Base-by-base conservation (phyloP, 371 early-diverging fungal species). In the Thermomucor indicae-seudaticae region DNA sequence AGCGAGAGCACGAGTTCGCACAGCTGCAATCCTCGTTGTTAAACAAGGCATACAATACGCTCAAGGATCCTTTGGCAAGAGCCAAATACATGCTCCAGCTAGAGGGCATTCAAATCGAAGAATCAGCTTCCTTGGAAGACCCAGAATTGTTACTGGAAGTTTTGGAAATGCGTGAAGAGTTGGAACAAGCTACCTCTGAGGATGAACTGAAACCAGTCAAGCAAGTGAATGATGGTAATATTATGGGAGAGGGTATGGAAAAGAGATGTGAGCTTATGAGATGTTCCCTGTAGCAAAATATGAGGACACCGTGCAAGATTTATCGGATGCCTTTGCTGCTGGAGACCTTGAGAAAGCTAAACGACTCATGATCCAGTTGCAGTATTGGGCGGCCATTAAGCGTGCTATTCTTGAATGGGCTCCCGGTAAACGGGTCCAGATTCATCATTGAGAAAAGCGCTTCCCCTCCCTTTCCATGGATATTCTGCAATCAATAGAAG, bases 41-140 rank as follows among this genome's bases (percentile, higher is more conserved):
- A 42, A 94, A 94, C 78, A 91, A 92, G 60, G 95, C 91, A 3
- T 92, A 91, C 53, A 69, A 88, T 19, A 84, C 88, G 10, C 65
- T 94, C 19, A 71, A 79, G 40, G 87, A 90, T 34, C 95, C 93
- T 10, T 73, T 94, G 12, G 59, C 75, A 4, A 75, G 95, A 16
- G 92, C 95, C 7, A 78, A 85, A 50, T 94, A 94, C 42, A 70
- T 94, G 55, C 70, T 93, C 17, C 65, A 76, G 20, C 67, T 89
- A 42, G 46, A 78, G 22, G 83, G 81, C 7, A 49, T 72, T 0
- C 66, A 75, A 27, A 70, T 92, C 11, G 72, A 67, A 19, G 92
- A 92, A 62, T 60, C 80, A 2, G 88, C 88, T 49, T 79, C 86
- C 0, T 43, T 88, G 11, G 60, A 76, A 4, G 85, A 90, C 49